phyloP scores from a whole-genome alignment of 2,329 filamentous ascomycete species.

The Apiospora sp. region DNA sequence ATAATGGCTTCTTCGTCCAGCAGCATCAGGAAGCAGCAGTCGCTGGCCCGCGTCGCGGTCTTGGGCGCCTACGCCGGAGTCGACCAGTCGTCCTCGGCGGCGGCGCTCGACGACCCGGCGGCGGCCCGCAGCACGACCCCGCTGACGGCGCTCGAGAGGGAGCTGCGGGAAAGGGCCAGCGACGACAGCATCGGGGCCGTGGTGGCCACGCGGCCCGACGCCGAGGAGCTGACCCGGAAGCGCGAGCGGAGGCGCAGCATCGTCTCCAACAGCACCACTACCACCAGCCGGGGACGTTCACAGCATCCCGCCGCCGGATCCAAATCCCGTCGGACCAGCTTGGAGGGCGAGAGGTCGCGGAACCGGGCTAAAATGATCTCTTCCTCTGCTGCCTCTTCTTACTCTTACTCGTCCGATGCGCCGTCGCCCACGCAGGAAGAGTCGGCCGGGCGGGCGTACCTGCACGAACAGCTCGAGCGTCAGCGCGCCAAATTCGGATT shows the following conservation, averaged over 20 bases:
- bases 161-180: constrained; percentile 22
- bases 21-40: constrained; percentile 13
- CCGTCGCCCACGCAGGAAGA: neutral
- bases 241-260: constrained; percentile 1
- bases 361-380: neutral
- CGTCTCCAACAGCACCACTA: neutral
- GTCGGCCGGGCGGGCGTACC: neutral
- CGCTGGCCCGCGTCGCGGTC: constrained; percentile 21
- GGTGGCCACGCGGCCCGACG: constrained; percentile 18
- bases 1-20: neutral
- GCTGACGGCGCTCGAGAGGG: constrained; percentile 24
- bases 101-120: neutral
- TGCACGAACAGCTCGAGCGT: neutral
- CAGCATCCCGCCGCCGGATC: neutral
- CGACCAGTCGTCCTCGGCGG: neutral
- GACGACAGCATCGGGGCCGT: constrained; percentile 24
- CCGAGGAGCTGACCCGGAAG: constrained; percentile 6
- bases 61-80: constrained; percentile 10
- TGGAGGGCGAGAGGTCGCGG: neutral
- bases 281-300: neutral
- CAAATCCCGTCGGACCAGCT: neutral
- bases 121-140: constrained; percentile 14
- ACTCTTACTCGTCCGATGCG: neutral
- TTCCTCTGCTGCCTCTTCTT: neutral
- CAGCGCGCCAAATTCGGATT: neutral